Evolutionary conservation across 176 grass and related monocot species (phyloP), one percentile per base, ranked within the genome.

Genomic region (Rhipidocladum racemiflorum): DNA sequence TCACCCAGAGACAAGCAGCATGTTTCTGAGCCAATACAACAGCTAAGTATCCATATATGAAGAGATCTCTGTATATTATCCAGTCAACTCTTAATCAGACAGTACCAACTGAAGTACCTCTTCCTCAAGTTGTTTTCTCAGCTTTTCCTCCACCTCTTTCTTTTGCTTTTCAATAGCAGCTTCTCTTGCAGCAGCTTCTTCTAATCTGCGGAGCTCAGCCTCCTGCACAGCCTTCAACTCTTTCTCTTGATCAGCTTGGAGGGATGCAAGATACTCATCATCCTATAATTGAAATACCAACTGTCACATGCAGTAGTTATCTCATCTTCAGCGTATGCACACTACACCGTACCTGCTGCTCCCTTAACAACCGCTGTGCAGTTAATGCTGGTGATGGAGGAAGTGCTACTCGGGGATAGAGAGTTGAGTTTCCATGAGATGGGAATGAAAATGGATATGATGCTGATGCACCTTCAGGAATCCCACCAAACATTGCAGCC

Each of bases 401-500:
- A 72, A 45, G 87, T 49, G 72, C 84, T 65, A 83, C 84, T 51
- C 36, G 54, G 49, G 90, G 76, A 85, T 87, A 87, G 46, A 4
- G 25, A 35, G 50, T 50, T 48, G 78, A 78, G 64, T 75, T 85
- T 32, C 83, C 75, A 50, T 61, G 69, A 76, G 65, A 78, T 88
- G 82, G 90, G 76, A 90, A 88, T 16, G 87, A 72, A 94, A 96
- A 91, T 63, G 81, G 92, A 93, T 93, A 93, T 72, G 82, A 27
- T 69, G 88, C 39, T 72, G 82, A 27, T 69, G 88, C 39, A 65
- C 74, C 78, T 70, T 82, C 92, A 86, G 96, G 92, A 78, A 95
- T 80, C 32, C 85, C 89, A 83, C 97, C 97, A 80, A 99, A 96
- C 91, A 99, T 96, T 66, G 97, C 97, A 64, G 91, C 97, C 59